Percentiles rank a stretch among this genome's conserved stretches.
Evolutionary conservation across 805 yeast species (phyloP).

Genomic region (Grigorovia yakushimaensis): DNA sequence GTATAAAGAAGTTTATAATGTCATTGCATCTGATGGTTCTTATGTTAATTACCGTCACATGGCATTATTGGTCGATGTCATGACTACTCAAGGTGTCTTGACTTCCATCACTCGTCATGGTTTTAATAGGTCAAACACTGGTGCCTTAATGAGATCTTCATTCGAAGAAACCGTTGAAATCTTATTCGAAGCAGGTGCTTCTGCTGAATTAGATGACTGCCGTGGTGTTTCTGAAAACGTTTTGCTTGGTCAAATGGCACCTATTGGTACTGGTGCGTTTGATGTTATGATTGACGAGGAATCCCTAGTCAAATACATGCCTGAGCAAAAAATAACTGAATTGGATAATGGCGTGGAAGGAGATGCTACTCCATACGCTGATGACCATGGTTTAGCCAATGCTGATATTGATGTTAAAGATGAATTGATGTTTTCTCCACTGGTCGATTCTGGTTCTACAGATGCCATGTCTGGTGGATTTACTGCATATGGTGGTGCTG

Average conservation of each 20-base stretch:
- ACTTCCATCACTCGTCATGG: conserved; percentile 97
- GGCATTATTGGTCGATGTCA: conserved; percentile 92
- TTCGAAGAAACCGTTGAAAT: conserved; percentile 98
- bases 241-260: conserved; percentile 95
- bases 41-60: conserved; percentile 99
- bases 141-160: conserved; percentile 91
- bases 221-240: conserved; percentile 98
- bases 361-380: conserved; percentile 85
- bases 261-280: conserved; percentile 95
- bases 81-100: conserved; percentile 98
- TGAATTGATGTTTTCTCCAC: conserved; percentile 85
- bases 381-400: conserved; percentile 48
- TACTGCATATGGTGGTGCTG: conserved; percentile 79
- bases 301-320: conserved; percentile 49
- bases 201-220: conserved; percentile 88
- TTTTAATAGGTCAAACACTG: conserved; percentile 95
- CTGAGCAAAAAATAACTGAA: conserved; percentile 33
- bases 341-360: conserved; percentile 51
- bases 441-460: conserved; percentile 73
- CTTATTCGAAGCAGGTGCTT: conserved; percentile 94
- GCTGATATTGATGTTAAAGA: conserved; percentile 54
- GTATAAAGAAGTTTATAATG: conserved; percentile 87
- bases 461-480: conserved; percentile 74
- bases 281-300: conserved; percentile 87
- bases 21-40: conserved; percentile 99